Base-by-base conservation (phyloP, 139 green algal species). In the Nannochloris sp. region DNA sequence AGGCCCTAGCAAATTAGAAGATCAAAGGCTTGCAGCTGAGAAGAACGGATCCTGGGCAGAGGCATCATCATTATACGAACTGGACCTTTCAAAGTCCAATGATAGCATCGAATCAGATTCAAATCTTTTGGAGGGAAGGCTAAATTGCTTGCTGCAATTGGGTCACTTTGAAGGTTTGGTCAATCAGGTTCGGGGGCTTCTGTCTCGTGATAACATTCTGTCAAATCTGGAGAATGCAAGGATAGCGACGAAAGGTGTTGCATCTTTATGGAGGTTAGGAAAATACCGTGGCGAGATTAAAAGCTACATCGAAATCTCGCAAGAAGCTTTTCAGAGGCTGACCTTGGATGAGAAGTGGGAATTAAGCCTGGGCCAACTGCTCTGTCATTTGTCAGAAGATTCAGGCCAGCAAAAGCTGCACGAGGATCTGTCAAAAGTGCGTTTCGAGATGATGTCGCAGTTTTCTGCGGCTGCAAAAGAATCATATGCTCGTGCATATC, bases 401-500 rank as follows among this genome's bases (percentile, higher is more conserved):
- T 68, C 83, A 43, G 45, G 40, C 33, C 33, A 40, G 2, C 33
- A 20, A 51, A 26, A 1, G 25, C 5, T 61, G 28, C 12, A 8
- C 10, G 29, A 44, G 46, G 62, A 81, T 6, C 65, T 95, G 46
- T 43, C 61, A 6, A 57, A 60, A 23, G 77, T 75, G 0, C 73
- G 85, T 0, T 44, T 62, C 4, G 83, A 82, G 14, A 67, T 87
- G 33, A 83, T 95, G 72, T 74, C 68, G 0, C 72, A 86, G 44
- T 83, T 97, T 29, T 76, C 77, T 44, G 87, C 87, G 1, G 87
- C 81, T 29, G 77, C 67, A 59, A 90, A 87, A 74, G 92, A 97
- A 80, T 88, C 79, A 23, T 93, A 97, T 68, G 62, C 51, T 11
- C 79, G 92, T 0, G 91, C 90, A 2, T 95, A 97, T 79, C 86